Base-by-base conservation (phyloP, 2,329 filamentous ascomycete genomes). In the Talaromyces sp. region DNA sequence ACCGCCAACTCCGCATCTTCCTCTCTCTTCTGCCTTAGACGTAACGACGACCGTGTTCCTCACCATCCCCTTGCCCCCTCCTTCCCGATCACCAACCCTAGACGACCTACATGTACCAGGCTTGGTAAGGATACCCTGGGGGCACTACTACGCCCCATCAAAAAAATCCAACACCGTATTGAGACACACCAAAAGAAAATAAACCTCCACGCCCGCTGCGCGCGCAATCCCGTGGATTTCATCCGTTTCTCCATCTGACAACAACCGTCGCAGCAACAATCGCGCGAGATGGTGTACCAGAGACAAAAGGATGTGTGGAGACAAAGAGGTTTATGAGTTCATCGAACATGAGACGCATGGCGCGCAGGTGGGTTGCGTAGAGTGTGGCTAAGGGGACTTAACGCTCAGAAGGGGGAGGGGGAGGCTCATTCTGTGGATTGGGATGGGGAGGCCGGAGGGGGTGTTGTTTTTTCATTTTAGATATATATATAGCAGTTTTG, bases 111-210 rank as follows among this genome's bases (percentile, higher is more conserved):
- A n/a, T n/a, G n/a, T n/a, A n/a, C 6, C 13, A 6, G 63, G 65
- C 15, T 70, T 65, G 5, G 67, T 66, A 45, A 72, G 71, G 1
- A 75, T 76, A 17, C 80, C 85, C 25, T 85, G n/a, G n/a, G n/a
- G n/a, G n/a, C 85, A 67, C 85, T 88, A 1, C 88, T 89, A 72
- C 88, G 90, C 2, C 88, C 88, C 75, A 90, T 83, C 40, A 90
- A 77, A 5, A 5, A 85, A 76, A 70, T 91, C 88, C 1, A 90
- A 78, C 1, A 89, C 75, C 1, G 86, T 85, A 69, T 90, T 90
- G 69, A 89, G 82, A 2, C 83, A 83, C 2, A 90, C 82, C 0
- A 90, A 78, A 0, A 90, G 77, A 0, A 89, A 74, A 68, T 88
- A 86, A 72, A 89, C 78, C 1, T 84, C 79, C 3, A 90, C 77